phyloP scores from a whole-genome alignment of 2,329 filamentous ascomycete species.

The Aspergillus spinulosporus region DNA sequence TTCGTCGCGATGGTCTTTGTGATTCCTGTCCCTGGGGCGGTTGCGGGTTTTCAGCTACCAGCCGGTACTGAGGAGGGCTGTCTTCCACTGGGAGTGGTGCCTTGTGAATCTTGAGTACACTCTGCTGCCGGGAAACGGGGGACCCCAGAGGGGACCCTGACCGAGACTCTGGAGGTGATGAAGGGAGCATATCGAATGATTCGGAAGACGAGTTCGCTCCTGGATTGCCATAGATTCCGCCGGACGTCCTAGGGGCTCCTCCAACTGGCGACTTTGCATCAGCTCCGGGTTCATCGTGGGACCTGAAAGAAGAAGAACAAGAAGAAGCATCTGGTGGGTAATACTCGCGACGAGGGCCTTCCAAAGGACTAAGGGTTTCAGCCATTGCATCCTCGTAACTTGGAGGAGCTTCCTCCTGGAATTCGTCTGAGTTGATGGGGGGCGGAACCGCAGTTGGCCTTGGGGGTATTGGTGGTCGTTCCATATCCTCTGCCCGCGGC shows the following conservation, averaged over 20 bases:
- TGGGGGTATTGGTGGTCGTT: slow-evolving; percentile 45
- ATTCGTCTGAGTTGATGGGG: slow-evolving; percentile 26
- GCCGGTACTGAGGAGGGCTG: slow-evolving; percentile 34
- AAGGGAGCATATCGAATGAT: slow-evolving; percentile 43
- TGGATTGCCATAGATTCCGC: slow-evolving; percentile 20
- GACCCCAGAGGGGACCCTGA: slow-evolving; percentile 36
- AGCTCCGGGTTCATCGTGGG: slow-evolving; percentile 36
- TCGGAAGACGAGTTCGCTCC: slow-evolving; percentile 36
- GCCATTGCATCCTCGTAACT: slow-evolving; percentile 94
- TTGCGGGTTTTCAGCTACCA: slow-evolving; percentile 24
- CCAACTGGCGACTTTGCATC: slow-evolving; percentile 40
- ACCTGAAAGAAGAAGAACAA: slow-evolving; percentile 16
- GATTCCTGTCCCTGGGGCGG: slow-evolving; percentile 11
- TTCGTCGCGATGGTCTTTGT: slow-evolving; percentile 27
- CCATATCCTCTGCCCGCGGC: slow-evolving; percentile 24
- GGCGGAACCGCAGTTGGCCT: slow-evolving; percentile 33
- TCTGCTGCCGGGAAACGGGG: slow-evolving; percentile 33
- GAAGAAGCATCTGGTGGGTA: slow-evolving; percentile 43
- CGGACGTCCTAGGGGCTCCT: slow-evolving; percentile 32
- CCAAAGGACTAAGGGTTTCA: slow-evolving; percentile 70
- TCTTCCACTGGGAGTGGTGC: slow-evolving; percentile 28
- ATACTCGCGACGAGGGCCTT: slow-evolving; percentile 63
- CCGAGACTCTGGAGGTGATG: slow-evolving; percentile 37
- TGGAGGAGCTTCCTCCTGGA: slow-evolving; percentile 75
- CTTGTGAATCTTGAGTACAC: slow-evolving; percentile 34